These are phyloP conservation scores for Daldinia grandis DNA, from an alignment of 495 filamentous ascomycete genomes.

Conservation along the genomic window DNA sequence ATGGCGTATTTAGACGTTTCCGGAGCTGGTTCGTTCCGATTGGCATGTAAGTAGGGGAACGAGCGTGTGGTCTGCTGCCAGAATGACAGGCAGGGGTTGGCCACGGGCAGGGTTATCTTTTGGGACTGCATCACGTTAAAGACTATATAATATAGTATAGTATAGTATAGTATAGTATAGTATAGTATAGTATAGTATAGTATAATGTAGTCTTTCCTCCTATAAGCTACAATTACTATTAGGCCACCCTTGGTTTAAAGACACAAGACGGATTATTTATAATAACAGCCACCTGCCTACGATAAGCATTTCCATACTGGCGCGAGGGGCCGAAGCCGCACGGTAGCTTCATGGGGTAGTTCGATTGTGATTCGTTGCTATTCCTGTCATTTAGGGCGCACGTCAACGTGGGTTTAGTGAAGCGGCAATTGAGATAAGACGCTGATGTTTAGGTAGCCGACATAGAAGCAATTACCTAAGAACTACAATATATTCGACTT, in stretches of 20 bases:
- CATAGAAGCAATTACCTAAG: too few species aligned
- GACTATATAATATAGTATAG: background rate
- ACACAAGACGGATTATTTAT: background rate
- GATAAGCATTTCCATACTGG: conserved; percentile 12
- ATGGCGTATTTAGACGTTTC: conserved; percentile 34
- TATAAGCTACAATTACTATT: background rate
- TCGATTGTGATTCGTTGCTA: conserved; percentile 2
- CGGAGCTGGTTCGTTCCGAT: conserved; percentile 25
- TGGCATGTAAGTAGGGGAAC: conserved; percentile 40
- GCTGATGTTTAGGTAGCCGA: too few species aligned
- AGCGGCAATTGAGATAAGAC: too few species aligned
- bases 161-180: too few species aligned
- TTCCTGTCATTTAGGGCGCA: background rate
- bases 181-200: too few species aligned
- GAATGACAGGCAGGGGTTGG: conserved; percentile 37
- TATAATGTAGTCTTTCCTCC: too few species aligned
- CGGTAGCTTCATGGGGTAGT: background rate
- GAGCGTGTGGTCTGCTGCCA: conserved; percentile 42
- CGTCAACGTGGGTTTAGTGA: too few species aligned
- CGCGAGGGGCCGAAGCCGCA: conserved; percentile 15
- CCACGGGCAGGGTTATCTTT: conserved; percentile 24
- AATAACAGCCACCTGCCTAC: too few species aligned
- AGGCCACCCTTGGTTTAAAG: background rate
- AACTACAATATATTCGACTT: too few species aligned
- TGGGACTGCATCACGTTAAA: background rate